These are phyloP conservation scores for Chlorociboria aeruginascens DNA, from an alignment of 495 filamentous ascomycete species.

Conservation along the genomic window DNA sequence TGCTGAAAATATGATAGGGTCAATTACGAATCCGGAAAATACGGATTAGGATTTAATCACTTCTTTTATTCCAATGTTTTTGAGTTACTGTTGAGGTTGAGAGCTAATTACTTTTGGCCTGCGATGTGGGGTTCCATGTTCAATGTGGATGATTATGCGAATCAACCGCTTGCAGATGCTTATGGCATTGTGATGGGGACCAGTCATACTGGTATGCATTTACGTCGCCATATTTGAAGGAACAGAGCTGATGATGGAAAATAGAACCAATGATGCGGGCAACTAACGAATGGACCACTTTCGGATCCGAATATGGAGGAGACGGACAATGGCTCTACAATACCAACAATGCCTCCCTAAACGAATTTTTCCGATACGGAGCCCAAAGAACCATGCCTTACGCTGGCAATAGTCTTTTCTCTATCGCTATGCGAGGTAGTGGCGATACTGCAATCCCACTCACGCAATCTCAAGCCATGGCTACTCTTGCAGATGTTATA, in stretches of 20 bases:
- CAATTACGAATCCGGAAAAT: conserved; percentile 35
- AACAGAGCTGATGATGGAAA: background rate
- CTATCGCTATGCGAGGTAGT: conserved; percentile 62
- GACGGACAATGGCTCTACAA: conserved; percentile 54
- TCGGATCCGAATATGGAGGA: conserved; percentile 30
- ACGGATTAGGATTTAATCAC: conserved; percentile 46
- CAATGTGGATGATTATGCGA: conserved; percentile 54
- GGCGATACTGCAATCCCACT: conserved; percentile 51
- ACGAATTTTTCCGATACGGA: conserved; percentile 55
- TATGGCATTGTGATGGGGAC: conserved; percentile 63
- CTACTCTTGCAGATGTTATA: conserved; percentile 48
- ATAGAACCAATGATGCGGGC: conserved; percentile 58
- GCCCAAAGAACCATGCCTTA: conserved; percentile 51
- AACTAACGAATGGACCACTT: conserved; percentile 54
- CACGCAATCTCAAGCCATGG: conserved; percentile 42
- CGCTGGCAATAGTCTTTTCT: conserved; percentile 49
- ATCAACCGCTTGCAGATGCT: conserved; percentile 55
- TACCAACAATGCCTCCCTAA: conserved; percentile 51
- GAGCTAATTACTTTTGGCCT: conserved; percentile 69
- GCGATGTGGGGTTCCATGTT: conserved; percentile 62
- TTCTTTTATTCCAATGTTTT: conserved; percentile 60
- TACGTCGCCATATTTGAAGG: background rate
- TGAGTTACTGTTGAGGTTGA: conserved; percentile 55
- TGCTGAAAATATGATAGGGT: conserved; percentile 11
- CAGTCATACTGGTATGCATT: conserved; percentile 41